Percentiles rank a stretch among this genome's conserved stretches.
phyloP scores from a whole-genome alignment of 495 filamentous ascomycete species.

The Daldinia grandis region DNA sequence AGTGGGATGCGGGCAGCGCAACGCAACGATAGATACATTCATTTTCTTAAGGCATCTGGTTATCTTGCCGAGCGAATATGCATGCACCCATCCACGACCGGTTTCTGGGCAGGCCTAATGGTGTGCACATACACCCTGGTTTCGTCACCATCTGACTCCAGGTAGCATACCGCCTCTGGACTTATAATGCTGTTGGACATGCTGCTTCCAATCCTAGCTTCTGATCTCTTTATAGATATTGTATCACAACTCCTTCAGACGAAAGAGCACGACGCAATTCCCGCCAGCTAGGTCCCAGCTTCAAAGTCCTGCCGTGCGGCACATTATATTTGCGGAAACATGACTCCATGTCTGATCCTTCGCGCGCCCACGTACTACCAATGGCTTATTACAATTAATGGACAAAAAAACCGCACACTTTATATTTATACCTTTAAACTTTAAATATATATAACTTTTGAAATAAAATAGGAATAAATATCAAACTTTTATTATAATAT shows the following conservation, averaged over 20 bases:
- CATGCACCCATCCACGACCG: constrained; percentile 31
- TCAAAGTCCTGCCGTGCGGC: constrained; percentile 23
- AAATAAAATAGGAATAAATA: too few relatives aligned
- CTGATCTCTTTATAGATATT: constrained; percentile 20
- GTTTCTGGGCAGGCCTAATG: constrained; percentile 29
- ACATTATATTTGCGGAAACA: constrained; percentile 14
- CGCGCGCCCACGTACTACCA: constrained; percentile 20
- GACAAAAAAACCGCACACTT: too few relatives aligned
- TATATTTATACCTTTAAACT: too few relatives aligned
- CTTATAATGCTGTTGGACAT: constrained; percentile 13
- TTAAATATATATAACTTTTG: too few relatives aligned
- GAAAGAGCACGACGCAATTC: constrained; percentile 8
- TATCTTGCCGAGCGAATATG: constrained; percentile 40
- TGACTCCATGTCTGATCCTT: constrained; percentile 35
- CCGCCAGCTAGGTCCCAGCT: constrained; percentile 28
- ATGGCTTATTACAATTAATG: too few relatives aligned
- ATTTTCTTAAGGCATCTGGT: constrained; percentile 34
- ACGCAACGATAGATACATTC: constrained; percentile 13
- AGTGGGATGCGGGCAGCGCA: constrained; percentile 27
- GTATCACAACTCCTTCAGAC: constrained; percentile 31
- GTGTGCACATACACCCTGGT: constrained; percentile 37
- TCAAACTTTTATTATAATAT: too few relatives aligned
- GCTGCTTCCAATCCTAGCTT: constrained; percentile 30
- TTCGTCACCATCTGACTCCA: constrained; percentile 42
- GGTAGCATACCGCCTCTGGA: constrained; percentile 30